Evolutionary conservation across 352 stramenopile species (phyloP).

Genomic region (Phytophthora ohioensis): DNA sequence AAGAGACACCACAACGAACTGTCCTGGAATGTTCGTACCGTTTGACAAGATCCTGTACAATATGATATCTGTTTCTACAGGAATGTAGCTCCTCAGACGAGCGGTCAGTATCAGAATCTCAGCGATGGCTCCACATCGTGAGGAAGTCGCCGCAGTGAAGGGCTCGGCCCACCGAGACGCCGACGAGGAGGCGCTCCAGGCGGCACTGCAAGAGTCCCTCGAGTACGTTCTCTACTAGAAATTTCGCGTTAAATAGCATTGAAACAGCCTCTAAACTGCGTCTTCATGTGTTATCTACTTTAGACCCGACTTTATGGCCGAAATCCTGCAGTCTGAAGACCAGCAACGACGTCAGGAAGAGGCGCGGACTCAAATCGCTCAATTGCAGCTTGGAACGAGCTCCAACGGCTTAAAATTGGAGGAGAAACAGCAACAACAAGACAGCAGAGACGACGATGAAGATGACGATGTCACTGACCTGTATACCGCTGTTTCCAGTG

Average conservation of each 20-base stretch:
- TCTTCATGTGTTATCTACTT: neutral
- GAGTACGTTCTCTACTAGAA: constrained; percentile 44
- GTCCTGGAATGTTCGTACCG: constrained; percentile 32
- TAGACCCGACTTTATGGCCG: constrained; percentile 72
- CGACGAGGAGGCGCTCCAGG: constrained; percentile 76
- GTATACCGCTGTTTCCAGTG: neutral
- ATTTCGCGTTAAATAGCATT: neutral
- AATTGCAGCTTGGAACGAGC: constrained; percentile 6
- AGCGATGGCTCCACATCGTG: constrained; percentile 29
- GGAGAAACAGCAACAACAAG: constrained; percentile 29
- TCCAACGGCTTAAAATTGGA: constrained; percentile 21
- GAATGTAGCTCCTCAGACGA: neutral
- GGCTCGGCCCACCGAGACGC: constrained; percentile 58
- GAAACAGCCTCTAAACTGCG: constrained; percentile 13
- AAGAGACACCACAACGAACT: constrained; percentile 10
- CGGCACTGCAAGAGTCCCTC: constrained; percentile 67
- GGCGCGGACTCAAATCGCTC: neutral
- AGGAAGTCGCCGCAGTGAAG: constrained; percentile 26
- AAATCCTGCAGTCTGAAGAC: constrained; percentile 75
- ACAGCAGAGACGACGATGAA: constrained; percentile 32
- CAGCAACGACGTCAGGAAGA: constrained; percentile 22
- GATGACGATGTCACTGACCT: constrained; percentile 14
- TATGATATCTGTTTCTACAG: constrained; percentile 4
- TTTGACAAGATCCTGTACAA: constrained; percentile 1
- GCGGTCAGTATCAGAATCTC: constrained; percentile 12